Percentiles rank a stretch among this genome's conserved stretches.
phyloP scores from a whole-genome alignment of 352 stramenopile species.

The Globisporangium spiculum region DNA sequence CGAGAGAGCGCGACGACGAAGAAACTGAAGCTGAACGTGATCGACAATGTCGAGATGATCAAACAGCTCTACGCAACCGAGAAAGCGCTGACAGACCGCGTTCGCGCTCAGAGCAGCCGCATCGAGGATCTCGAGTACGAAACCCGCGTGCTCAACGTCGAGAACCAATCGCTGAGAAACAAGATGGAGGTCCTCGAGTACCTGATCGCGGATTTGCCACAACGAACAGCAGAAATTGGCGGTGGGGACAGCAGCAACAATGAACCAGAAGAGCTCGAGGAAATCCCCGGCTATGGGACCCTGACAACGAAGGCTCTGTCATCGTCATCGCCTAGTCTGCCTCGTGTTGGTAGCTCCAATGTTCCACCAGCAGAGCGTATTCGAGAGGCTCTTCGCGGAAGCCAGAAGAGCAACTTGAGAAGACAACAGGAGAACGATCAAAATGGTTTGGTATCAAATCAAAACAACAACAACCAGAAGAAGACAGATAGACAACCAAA shows the following conservation, averaged over 20 bases:
- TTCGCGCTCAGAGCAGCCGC: conserved; percentile 18
- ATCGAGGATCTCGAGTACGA: conserved; percentile 34
- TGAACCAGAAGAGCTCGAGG: conserved; percentile 17
- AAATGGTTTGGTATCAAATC: neutral
- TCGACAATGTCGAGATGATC: conserved; percentile 60
- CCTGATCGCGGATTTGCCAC: conserved; percentile 20
- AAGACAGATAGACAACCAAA: conserved; percentile 1
- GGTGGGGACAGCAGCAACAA: conserved; percentile 5
- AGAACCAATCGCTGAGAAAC: conserved; percentile 55
- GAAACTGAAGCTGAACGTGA: conserved; percentile 48
- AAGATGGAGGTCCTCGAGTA: conserved; percentile 64
- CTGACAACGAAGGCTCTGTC: conserved; percentile 12
- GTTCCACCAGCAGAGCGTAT: conserved; percentile 23
- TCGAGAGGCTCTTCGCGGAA: conserved; percentile 14
- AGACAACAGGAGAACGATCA: neutral
- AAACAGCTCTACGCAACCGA: conserved; percentile 51
- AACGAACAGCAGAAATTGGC: neutral
- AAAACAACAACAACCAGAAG: conserved; percentile 10
- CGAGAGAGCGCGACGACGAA: conserved; percentile 14
- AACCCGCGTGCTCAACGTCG: conserved; percentile 41
- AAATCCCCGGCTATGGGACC: conserved; percentile 38
- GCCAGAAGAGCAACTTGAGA: conserved; percentile 5
- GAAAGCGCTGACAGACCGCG: conserved; percentile 30
- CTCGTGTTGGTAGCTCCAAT: conserved; percentile 5
- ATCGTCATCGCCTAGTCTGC: conserved; percentile 3